Conservation (phyloP, 1,139 yeast genomes). For the Suhomyces kunorum region DNA sequence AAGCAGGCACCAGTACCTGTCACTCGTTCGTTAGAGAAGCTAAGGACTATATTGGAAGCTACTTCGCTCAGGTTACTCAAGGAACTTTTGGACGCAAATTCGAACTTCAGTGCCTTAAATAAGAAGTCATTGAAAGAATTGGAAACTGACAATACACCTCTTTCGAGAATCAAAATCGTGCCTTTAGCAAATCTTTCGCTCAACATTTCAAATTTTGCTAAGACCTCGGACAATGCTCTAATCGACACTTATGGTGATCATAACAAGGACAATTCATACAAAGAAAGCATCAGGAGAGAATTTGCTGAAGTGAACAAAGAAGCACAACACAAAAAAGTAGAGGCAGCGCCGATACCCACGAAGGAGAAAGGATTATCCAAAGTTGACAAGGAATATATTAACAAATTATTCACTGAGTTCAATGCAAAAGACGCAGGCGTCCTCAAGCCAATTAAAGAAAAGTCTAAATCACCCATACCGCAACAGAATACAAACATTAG, state of each 20-base stretch:
- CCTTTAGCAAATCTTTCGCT: conserved; percentile 55
- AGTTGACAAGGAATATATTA: conserved; percentile 21
- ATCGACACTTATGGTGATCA: conserved; percentile 50
- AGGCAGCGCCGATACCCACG: conserved; percentile 4
- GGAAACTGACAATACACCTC: conserved; percentile 23
- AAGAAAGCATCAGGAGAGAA: conserved; percentile 21
- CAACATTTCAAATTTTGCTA: conserved; percentile 54
- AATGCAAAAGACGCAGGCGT: conserved; percentile 10
- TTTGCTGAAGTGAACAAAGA: conserved; percentile 23
- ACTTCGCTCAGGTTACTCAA: conserved; percentile 35
- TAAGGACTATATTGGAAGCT: conserved; percentile 32
- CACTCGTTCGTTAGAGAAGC: conserved; percentile 39
- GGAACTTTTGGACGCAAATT: conserved; percentile 31
- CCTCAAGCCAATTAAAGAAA: neutral
- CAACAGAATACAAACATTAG: conserved; percentile 11
- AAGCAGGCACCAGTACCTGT: conserved; percentile 49
- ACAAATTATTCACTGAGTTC: conserved; percentile 26
- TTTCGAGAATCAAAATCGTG: conserved; percentile 32
- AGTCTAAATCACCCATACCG: neutral
- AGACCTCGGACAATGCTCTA: conserved; percentile 40
- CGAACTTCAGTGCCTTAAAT: conserved; percentile 28
- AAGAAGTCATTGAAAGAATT: conserved; percentile 42
- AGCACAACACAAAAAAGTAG: conserved; percentile 4
- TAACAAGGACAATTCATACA: conserved; percentile 7
- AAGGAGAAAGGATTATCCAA: conserved; percentile 5